Evolutionary conservation across 1,139 yeast genomes (phyloP).

Genomic region (Saccharomycopsis phalli): DNA sequence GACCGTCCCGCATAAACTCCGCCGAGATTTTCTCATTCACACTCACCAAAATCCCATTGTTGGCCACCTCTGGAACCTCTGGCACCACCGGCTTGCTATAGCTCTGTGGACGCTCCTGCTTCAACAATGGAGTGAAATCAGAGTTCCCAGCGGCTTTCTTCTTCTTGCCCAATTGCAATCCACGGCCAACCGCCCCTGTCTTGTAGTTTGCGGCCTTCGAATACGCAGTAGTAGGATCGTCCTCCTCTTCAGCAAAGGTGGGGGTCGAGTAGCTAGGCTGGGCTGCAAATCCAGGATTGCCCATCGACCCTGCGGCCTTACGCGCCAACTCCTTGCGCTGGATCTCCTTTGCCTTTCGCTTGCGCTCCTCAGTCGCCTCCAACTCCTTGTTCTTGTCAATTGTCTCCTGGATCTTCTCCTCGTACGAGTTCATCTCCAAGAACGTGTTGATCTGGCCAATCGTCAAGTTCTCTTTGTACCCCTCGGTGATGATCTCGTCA

Average conservation of each 20-base stretch:
- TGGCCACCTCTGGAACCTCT: conserved; percentile 34
- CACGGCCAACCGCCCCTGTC: conserved; percentile 52
- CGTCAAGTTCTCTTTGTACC: conserved; percentile 83
- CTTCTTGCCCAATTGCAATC: conserved; percentile 71
- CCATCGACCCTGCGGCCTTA: conserved; percentile 30
- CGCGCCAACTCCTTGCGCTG: conserved; percentile 78
- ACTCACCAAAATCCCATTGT: conserved; percentile 73
- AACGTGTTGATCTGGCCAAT: conserved; percentile 79
- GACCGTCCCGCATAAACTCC: conserved; percentile 77
- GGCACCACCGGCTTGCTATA: conserved; percentile 22
- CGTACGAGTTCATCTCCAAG: conserved; percentile 96
- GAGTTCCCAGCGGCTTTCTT: conserved; percentile 27
- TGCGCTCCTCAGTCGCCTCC: conserved; percentile 96
- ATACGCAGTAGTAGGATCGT: conserved; percentile 17
- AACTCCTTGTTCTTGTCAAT: conserved; percentile 94
- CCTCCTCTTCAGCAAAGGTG: conserved; percentile 11
- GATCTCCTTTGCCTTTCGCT: conserved; percentile 90
- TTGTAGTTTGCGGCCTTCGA: conserved; percentile 13
- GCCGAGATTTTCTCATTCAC: conserved; percentile 74
- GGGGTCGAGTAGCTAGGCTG: conserved; percentile 6
- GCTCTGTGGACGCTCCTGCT: conserved; percentile 24
- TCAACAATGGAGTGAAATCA: conserved; percentile 38
- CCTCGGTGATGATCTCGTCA: conserved; percentile 86
- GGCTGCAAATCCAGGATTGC: not conserved
- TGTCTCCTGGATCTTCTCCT: conserved; percentile 96